Conservation (phyloP, 2,329 filamentous ascomycete species). For the Ascochyta viciae-villosae region DNA sequence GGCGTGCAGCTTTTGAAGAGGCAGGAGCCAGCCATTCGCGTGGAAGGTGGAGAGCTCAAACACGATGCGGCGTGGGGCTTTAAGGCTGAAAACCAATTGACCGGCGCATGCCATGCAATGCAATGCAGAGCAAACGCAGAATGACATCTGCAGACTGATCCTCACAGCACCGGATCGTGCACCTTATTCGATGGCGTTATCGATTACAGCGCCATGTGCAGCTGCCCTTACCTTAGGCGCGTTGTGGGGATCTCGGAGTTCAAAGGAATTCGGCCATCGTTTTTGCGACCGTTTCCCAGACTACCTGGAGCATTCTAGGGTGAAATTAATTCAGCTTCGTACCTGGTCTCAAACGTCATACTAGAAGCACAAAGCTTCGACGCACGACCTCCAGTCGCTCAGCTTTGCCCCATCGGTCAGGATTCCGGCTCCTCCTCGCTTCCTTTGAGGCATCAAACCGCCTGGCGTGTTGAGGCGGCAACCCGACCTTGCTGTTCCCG, state of each 20-base stretch:
- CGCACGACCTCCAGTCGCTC: conserved; percentile 32
- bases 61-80: conserved; percentile 34
- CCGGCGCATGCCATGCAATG: conserved; percentile 22
- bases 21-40: conserved; percentile 37
- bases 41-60: conserved; percentile 35
- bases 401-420: conserved; percentile 25
- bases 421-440: conserved; percentile 28
- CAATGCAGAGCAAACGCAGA: conserved; percentile 32
- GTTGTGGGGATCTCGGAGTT: conserved; percentile 1
- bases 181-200: conserved; percentile 6
- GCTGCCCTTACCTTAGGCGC: conserved; percentile 12
- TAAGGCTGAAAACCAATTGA: conserved; percentile 30
- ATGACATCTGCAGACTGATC: conserved; percentile 44
- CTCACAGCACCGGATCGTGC: conserved; percentile 33
- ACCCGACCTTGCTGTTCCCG: conserved; percentile 28
- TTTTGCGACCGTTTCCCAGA: conserved; percentile 30
- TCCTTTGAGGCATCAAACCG: conserved; percentile 27
- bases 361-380: conserved; percentile 35
- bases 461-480: conserved; percentile 39
- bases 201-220: conserved; percentile 21
- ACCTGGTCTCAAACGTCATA: conserved; percentile 36
- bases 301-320: conserved; percentile 27
- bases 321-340: conserved; percentile 19
- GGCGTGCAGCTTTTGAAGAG: conserved; percentile 28
- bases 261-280: conserved; percentile 7